These are phyloP conservation scores for Penicillium freii DNA, from an alignment of 2,329 filamentous ascomycete species.

Conservation along the genomic window DNA sequence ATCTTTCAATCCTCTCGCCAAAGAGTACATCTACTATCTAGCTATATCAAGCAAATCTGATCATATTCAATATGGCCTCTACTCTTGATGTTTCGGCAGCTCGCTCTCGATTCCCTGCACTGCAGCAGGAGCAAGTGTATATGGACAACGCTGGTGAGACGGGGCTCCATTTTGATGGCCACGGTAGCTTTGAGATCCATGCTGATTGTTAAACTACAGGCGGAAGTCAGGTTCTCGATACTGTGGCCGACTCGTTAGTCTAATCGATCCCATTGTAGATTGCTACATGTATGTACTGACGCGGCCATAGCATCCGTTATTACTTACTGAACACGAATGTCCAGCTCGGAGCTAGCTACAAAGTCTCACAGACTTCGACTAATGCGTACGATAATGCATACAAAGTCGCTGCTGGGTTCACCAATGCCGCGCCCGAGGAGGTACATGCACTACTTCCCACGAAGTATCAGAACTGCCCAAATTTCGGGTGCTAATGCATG, in stretches of 20 bases:
- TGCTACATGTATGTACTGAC: background rate
- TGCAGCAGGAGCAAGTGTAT: slow-evolving; percentile 66
- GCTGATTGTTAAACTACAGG: slow-evolving; percentile 40
- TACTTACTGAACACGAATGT: slow-evolving; percentile 70
- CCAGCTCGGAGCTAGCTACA: slow-evolving; percentile 71
- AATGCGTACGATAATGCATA: slow-evolving; percentile 60
- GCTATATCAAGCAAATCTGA: background rate
- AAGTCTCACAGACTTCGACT: slow-evolving; percentile 59
- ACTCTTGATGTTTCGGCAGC: slow-evolving; percentile 56
- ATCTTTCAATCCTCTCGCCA: background rate
- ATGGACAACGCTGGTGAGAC: slow-evolving; percentile 65
- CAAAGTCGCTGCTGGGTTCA: slow-evolving; percentile 64
- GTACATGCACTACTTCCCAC: slow-evolving; percentile 40
- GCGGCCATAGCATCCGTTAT: slow-evolving; percentile 53
- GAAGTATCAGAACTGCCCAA: background rate
- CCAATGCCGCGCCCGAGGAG: slow-evolving; percentile 66
- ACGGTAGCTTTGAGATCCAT: background rate
- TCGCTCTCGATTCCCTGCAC: slow-evolving; percentile 65
- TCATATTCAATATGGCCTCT: slow-evolving; percentile 24
- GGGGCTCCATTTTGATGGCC: background rate
- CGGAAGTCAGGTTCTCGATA: slow-evolving; percentile 66
- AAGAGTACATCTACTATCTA: background rate
- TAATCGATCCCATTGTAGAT: background rate
- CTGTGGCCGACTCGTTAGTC: slow-evolving; percentile 64
- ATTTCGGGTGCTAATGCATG: background rate